Conservation (phyloP, 345 rosid species). For the Populus davidiana region DNA sequence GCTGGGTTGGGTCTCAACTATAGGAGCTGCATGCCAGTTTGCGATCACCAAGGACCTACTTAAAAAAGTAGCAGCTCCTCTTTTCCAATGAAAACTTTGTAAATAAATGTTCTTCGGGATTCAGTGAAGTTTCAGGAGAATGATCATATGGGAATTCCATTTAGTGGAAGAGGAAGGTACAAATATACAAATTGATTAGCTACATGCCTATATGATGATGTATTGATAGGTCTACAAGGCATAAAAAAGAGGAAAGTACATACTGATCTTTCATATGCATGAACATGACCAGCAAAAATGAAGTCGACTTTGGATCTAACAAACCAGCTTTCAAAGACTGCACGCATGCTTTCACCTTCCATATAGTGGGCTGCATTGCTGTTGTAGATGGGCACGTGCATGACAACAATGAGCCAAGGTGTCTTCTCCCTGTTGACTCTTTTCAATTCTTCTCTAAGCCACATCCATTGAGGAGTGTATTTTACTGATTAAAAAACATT, state of each 20-base stretch:
- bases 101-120: too few species aligned
- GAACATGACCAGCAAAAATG: conserved; percentile 57
- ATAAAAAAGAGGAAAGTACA: not conserved
- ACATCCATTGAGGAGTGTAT: conserved; percentile 52
- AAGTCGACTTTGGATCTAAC: conserved; percentile 44
- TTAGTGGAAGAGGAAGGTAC: too few species aligned
- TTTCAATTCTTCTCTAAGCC: conserved; percentile 47
- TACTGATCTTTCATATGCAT: conserved; percentile 65
- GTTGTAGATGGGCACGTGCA: conserved; percentile 53
- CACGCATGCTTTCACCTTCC: conserved; percentile 62
- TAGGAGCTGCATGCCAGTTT: not conserved
- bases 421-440: conserved; percentile 52
- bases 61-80: not conserved
- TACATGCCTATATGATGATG: too few species aligned
- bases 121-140: too few species aligned
- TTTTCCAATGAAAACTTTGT: too few species aligned
- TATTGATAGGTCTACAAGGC: not conserved
- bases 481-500: conserved; percentile 33
- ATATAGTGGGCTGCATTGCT: conserved; percentile 47
- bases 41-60: not conserved
- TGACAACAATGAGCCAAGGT: conserved; percentile 55
- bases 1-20: too few species aligned
- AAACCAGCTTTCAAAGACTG: conserved; percentile 49
- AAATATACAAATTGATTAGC: too few species aligned
- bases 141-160: too few species aligned